Percentiles rank a stretch among this genome's conserved stretches.
These are phyloP conservation scores for Tolypocladium album DNA, from an alignment of 2,329 filamentous ascomycete genomes.

Conservation along the genomic window DNA sequence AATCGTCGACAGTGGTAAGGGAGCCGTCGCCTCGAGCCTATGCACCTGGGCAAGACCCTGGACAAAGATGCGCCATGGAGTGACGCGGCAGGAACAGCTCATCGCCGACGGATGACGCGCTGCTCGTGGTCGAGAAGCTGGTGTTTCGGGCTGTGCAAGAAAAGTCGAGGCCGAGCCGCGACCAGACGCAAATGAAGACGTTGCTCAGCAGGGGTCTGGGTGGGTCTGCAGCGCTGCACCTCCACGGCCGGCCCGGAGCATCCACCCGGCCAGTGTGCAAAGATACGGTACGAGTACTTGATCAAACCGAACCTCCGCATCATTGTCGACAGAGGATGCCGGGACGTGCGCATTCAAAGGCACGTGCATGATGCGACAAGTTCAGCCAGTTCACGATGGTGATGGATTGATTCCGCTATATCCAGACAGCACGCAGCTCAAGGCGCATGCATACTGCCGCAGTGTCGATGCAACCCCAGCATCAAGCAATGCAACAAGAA, in stretches of 20 bases:
- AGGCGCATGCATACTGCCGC: neutral
- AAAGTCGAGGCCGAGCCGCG: neutral
- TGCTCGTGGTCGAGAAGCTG: constrained; percentile 1
- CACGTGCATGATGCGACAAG: neutral
- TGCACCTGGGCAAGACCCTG: constrained; percentile 32
- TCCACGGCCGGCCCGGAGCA: neutral
- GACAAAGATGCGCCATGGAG: constrained; percentile 36
- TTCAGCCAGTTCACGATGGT: neutral
- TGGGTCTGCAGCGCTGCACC: neutral
- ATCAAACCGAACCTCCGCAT: neutral
- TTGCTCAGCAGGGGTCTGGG: neutral
- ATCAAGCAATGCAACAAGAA: neutral
- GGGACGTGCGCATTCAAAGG: neutral
- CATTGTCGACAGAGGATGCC: neutral
- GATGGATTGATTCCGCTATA: neutral
- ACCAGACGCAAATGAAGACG: neutral
- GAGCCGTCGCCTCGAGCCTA: constrained; percentile 12
- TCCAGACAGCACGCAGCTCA: neutral
- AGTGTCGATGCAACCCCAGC: neutral
- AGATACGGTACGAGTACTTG: neutral
- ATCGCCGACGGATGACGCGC: constrained; percentile 18
- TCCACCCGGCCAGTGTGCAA: neutral
- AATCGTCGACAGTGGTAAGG: neutral
- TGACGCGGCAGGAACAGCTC: constrained; percentile 36
- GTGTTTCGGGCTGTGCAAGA: neutral